Evolutionary conservation across 1,139 yeast species (phyloP).

Genomic region (Diutina scorzettiae): DNA sequence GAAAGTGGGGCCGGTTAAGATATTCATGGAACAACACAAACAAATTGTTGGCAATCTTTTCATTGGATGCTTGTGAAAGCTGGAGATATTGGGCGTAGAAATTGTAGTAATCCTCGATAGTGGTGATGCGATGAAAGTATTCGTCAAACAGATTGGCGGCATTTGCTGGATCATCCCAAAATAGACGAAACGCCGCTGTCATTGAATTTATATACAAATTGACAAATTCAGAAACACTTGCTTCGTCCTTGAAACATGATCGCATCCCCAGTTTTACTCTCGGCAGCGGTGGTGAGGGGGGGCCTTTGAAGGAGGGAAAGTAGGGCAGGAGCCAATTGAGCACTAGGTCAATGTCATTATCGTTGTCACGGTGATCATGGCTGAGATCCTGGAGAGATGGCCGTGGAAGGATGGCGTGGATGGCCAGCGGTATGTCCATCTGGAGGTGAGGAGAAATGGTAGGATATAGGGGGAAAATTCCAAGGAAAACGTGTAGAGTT

Average conservation of each 20-base stretch:
- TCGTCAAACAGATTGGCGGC: neutral
- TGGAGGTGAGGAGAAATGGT: no score
- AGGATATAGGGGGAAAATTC: no score
- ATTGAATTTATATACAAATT: constrained; percentile 25
- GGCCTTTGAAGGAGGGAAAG: constrained; percentile 13
- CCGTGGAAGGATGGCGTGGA: constrained; percentile 8
- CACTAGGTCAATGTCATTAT: constrained; percentile 28
- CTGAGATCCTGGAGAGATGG: constrained; percentile 9
- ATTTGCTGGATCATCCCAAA: neutral
- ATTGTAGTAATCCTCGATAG: neutral
- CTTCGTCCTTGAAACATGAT: constrained; percentile 25
- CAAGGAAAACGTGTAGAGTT: no score
- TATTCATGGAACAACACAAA: neutral
- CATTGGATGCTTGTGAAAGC: neutral
- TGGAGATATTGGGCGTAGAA: neutral
- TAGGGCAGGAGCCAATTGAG: constrained; percentile 28
- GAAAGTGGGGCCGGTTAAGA: neutral
- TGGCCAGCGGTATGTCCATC: no score
- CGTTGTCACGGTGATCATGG: constrained; percentile 18
- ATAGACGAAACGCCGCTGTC: neutral
- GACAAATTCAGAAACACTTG: constrained; percentile 24
- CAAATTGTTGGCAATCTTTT: neutral
- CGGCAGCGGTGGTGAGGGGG: constrained; percentile 16
- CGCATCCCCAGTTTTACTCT: constrained; percentile 27
- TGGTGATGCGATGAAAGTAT: neutral